Conservation (phyloP, 257 asterid species). For the Nicotiana tabacum region DNA sequence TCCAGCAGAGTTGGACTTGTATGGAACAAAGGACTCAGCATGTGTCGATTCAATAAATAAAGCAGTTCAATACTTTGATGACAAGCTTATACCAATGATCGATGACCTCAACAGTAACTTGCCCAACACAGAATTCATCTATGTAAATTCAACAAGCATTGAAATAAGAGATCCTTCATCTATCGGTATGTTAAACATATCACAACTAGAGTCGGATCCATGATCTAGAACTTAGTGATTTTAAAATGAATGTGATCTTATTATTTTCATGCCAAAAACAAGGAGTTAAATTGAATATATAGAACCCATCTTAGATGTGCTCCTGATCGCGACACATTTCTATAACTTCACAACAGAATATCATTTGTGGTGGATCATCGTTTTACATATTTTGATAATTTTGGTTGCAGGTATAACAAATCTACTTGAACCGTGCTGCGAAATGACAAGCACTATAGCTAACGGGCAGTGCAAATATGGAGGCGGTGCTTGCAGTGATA, state of each 20-base stretch:
- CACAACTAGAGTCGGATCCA: neutral
- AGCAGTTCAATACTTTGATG: constrained; percentile 23
- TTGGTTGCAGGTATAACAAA: constrained; percentile 25
- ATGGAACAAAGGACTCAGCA: constrained; percentile 25
- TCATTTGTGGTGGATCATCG: neutral
- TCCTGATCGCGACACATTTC: no score
- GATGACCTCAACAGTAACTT: constrained; percentile 19
- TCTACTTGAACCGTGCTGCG: constrained; percentile 26
- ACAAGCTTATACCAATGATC: constrained; percentile 20
- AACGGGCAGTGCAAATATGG: constrained; percentile 25
- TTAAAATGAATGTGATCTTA: neutral
- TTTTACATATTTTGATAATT: neutral
- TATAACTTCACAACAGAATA: no score
- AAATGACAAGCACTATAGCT: neutral
- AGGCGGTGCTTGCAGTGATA: constrained; percentile 24
- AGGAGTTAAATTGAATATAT: no score
- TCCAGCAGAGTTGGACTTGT: constrained; percentile 22
- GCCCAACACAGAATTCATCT: constrained; percentile 26
- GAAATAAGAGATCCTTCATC: neutral
- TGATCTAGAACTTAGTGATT: neutral
- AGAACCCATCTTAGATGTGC: no score
- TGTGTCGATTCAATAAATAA: constrained; percentile 31
- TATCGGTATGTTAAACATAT: neutral
- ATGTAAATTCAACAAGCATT: neutral
- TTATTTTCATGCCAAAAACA: no score